Evolutionary conservation across 2,329 filamentous ascomycete genomes (phyloP), one percentile per base, ranked within the genome.

Genomic region (Nigrograna mackinnonii): DNA sequence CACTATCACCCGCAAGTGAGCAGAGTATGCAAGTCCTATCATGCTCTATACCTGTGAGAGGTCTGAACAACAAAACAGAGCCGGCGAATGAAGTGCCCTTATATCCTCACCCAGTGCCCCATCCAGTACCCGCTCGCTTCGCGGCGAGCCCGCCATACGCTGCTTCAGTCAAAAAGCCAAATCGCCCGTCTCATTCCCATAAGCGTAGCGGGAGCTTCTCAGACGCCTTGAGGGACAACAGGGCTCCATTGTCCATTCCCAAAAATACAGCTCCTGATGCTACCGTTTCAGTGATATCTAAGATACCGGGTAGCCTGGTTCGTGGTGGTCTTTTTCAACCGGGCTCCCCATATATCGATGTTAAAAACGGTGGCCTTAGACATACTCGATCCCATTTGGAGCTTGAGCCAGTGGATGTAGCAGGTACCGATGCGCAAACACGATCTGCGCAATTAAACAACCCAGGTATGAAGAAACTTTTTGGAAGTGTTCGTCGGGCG

Each of bases 121-220:
- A 66, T 42, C 46, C 55, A 17, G 54, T 51, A 3, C 58, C 58
- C n/a, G 42, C 52, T 26, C 60, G 63, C n/a, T 40, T 60, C n/a
- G 54, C 57, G 24, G 47, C 55, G 4, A 64, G 54, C 33, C 63
- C 60, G 32, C 65, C 61, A 37, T 57, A 60, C 26, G 44, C 51
- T 6, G 35, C 49, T 0, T 57, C 63, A 3, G 49, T 49, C 17
- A 67, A 61, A 41, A 59, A 54, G 32, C 44, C 49, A 9, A 57
- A 52, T 31, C 56, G 58, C 17, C 59, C 58, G 6, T 49, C 58
- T 18, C 58, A 66, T 39, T 78, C 74, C 3, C 91, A 96, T 68
- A 91, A 90, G 67, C 84, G 91, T 17, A 95, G 89, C 60, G 90
- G 86, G 37, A 96, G 91, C 64, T 86, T 94, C 56, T 89, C 87